Base-by-base conservation (phyloP, 441 rosid species). In the Mallotus japonicus region DNA sequence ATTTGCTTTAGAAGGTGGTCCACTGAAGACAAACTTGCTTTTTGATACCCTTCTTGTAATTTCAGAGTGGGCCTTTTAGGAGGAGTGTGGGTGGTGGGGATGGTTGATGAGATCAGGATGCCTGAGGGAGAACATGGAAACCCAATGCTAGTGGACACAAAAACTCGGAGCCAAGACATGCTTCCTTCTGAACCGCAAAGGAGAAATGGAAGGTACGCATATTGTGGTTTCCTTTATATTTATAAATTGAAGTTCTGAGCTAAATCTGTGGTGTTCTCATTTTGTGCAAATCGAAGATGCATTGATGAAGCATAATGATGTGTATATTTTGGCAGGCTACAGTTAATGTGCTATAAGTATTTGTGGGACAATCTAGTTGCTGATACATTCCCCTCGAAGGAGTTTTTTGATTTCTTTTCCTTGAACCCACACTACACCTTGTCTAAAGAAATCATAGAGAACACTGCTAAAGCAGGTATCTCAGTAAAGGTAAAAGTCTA, bases 281-380 rank as follows among this genome's bases (percentile, higher is more conserved):
- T 19, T 20, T 63, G 67, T 47, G 32, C 49, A 70, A 68, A 37
- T 24, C 44, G 20, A 73, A 37, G 67, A 63, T 14, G 49, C 28
- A 63, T 15, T 6, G 13, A 40, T 62, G 42, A 54, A 10, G 61
- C 14, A 62, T 72, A 34, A 51, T 40, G 12, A 63, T 69, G 40
- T 24, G 37, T 49, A 58, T 56, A 32, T 56, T 24, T 67, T 78
- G 62, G 42, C 85, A 93, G 98, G 85, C 79, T 93, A 69, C 97
- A 93, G 58, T 77, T 93, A 58, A 91, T 91, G 98, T 87, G 91
- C 78, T 93, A 93, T 86, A 93, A 91, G 83, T 75, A 81, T 72
- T 73, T 91, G 80, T 93, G 96, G 94, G 98, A 93, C 77, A 81
- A 79, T 68, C 62, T 85, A 71, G 93, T 83, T 37, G 76, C 80